These are phyloP conservation scores for Fragilaria radians DNA, from an alignment of 108 stramenopile genomes.

Conservation along the genomic window DNA sequence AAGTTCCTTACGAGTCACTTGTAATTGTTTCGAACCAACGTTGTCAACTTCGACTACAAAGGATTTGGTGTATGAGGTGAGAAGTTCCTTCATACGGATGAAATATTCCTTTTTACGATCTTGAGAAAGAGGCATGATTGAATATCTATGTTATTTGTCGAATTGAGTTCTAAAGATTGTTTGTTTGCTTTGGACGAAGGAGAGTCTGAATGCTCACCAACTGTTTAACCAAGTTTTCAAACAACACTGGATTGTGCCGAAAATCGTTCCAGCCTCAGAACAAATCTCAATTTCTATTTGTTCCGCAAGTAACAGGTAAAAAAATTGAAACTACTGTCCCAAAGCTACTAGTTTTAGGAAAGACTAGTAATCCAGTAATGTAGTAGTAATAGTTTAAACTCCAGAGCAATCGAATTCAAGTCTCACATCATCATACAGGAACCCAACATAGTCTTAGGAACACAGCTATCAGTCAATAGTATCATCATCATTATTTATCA, in stretches of 20 bases:
- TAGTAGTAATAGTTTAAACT: no score
- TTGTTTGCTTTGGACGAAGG: background rate
- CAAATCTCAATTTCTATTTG: no score
- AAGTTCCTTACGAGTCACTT: conserved; percentile 84
- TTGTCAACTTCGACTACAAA: conserved; percentile 97
- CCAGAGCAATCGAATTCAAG: no score
- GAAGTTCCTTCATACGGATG: conserved; percentile 61
- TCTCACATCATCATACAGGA: no score
- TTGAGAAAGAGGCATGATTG: conserved; percentile 82
- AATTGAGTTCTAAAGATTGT: conserved; percentile 2
- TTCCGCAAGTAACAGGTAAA: no score
- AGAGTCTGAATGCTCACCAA: conserved; percentile 8
- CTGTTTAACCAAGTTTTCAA: conserved; percentile 10
- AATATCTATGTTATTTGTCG: conserved; percentile 8
- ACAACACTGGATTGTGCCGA: no score
- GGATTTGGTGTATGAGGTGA: conserved; percentile 74
- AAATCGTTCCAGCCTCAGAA: no score
- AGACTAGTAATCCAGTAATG: no score
- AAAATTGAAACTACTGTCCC: no score
- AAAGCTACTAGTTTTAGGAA: no score
- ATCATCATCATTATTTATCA: conserved; percentile 15
- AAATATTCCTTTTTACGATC: conserved; percentile 88
- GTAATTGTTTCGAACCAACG: conserved; percentile 98
- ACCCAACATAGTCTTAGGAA: no score
- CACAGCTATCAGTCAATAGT: no score